A percentile compares a stretch with the other conserved stretches of the same genome.
Evolutionary conservation across 805 yeast genomes (phyloP).

Genomic region (Schwanniomyces polymorphus): DNA sequence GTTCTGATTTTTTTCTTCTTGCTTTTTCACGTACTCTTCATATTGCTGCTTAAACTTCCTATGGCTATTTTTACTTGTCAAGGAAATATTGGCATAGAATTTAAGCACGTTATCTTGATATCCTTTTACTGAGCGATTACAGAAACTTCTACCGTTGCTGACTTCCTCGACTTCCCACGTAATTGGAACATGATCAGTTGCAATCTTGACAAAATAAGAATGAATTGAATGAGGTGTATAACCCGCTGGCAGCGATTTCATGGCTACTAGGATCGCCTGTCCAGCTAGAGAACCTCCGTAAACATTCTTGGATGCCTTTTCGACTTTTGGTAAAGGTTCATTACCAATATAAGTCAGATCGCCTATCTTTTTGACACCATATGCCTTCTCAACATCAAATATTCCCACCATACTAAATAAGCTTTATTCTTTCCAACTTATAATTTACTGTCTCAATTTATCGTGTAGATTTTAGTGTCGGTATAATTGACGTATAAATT

Average conservation of each 20-base stretch:
- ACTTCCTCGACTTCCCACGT: constrained; percentile 32
- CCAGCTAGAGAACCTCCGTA: constrained; percentile 36
- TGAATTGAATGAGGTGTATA: constrained; percentile 37
- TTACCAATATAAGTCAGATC: constrained; percentile 14
- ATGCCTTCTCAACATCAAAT: constrained; percentile 11
- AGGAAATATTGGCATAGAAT: constrained; percentile 30
- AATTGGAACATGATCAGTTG: constrained; percentile 11
- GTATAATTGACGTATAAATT: neutral
- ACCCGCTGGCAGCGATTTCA: constrained; percentile 23
- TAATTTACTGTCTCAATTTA: neutral
- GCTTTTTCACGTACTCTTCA: constrained; percentile 16
- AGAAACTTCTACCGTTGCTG: constrained; percentile 37
- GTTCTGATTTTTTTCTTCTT: constrained; percentile 23
- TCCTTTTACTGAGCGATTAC: constrained; percentile 29
- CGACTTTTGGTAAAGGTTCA: constrained; percentile 24
- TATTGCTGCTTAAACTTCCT: constrained; percentile 17
- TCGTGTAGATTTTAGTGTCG: neutral
- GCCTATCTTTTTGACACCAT: constrained; percentile 18
- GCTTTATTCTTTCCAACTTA: neutral
- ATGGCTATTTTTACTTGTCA: constrained; percentile 32
- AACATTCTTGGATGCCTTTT: constrained; percentile 23
- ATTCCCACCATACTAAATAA: neutral
- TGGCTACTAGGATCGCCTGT: constrained; percentile 36
- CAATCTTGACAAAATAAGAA: constrained; percentile 27
- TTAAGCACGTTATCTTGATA: constrained; percentile 23